A percentile compares a stretch with the other conserved stretches of the same genome.
phyloP scores from a whole-genome alignment of 2,329 filamentous ascomycete species.

The Xylaria hypoxylon region DNA sequence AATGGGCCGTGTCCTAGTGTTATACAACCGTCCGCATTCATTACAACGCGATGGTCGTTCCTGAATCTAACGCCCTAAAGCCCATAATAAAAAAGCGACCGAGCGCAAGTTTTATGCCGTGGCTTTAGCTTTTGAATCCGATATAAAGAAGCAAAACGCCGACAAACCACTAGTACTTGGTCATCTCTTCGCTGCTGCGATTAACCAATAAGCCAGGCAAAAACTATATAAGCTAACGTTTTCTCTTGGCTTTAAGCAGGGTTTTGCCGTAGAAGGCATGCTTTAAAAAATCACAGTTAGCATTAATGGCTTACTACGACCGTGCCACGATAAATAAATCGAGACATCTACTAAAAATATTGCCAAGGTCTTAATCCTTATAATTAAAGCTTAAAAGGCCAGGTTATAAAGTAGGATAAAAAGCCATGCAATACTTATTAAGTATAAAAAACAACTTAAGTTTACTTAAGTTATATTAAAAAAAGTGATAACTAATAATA shows the following conservation, averaged over 20 bases:
- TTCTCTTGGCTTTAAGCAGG: background rate
- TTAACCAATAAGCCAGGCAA: slow-evolving; percentile 14
- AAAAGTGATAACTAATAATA: too few relatives aligned
- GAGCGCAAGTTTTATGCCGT: slow-evolving; percentile 8
- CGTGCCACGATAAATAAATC: slow-evolving; percentile 14
- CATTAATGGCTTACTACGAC: slow-evolving; percentile 9
- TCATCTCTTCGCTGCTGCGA: slow-evolving; percentile 1
- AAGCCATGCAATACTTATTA: slow-evolving; percentile 6
- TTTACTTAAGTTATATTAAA: too few relatives aligned
- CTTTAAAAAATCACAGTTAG: slow-evolving; percentile 9
- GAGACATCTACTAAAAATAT: slow-evolving; percentile 16
- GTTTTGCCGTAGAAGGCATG: slow-evolving; percentile 9
- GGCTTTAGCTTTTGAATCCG: slow-evolving; percentile 6
- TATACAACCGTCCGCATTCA: slow-evolving; percentile 5
- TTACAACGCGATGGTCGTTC: background rate
- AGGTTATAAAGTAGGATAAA: slow-evolving; percentile 17
- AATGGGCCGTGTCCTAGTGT: background rate
- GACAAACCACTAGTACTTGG: slow-evolving; percentile 7
- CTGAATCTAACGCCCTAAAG: slow-evolving; percentile 4
- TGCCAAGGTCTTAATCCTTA: slow-evolving; percentile 13
- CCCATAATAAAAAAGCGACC: slow-evolving; percentile 15
- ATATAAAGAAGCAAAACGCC: slow-evolving; percentile 8
- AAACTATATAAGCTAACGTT: slow-evolving; percentile 17
- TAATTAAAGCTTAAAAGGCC: slow-evolving; percentile 11
- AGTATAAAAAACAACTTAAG: too few relatives aligned